phyloP scores from a whole-genome alignment of 2,329 filamentous ascomycete genomes.

The Myriangium duriaei region DNA sequence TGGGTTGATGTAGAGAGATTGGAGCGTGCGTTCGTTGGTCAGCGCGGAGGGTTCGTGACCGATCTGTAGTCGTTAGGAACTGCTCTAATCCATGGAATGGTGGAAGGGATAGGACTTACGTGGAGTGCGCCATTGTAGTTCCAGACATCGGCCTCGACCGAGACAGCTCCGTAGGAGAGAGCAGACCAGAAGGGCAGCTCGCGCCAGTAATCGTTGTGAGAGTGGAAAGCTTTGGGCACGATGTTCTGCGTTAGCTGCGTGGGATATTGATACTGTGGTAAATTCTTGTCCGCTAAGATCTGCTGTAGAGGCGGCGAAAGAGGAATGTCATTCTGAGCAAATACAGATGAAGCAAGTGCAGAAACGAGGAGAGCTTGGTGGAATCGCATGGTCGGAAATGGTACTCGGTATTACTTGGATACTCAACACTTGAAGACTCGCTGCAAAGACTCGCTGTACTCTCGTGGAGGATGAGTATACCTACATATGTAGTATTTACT shows the following conservation, averaged over 20 bases:
- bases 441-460: too few species aligned
- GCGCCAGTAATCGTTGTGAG: constrained; percentile 49
- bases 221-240: constrained; percentile 43
- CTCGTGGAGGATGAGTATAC: too few species aligned
- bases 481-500: too few species aligned
- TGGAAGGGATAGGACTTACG: constrained; percentile 22
- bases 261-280: constrained; percentile 44
- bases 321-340: constrained; percentile 23
- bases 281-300: constrained; percentile 40
- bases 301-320: constrained; percentile 40
- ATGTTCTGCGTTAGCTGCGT: constrained; percentile 48
- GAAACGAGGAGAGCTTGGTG: constrained; percentile 1
- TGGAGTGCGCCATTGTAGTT: constrained; percentile 43
- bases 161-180: constrained; percentile 44
- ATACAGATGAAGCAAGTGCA: constrained; percentile 10
- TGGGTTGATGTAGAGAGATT: constrained; percentile 47
- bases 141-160: constrained; percentile 51
- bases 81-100: neutral
- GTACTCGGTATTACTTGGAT: too few species aligned
- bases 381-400: too few species aligned
- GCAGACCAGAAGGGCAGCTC: constrained; percentile 37
- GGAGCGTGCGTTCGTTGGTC: constrained; percentile 40
- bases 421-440: too few species aligned
- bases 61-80: constrained; percentile 27
- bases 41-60: constrained; percentile 44